phyloP scores from a whole-genome alignment of 352 stramenopile genomes.

The Aphanomyces cochlioides region DNA sequence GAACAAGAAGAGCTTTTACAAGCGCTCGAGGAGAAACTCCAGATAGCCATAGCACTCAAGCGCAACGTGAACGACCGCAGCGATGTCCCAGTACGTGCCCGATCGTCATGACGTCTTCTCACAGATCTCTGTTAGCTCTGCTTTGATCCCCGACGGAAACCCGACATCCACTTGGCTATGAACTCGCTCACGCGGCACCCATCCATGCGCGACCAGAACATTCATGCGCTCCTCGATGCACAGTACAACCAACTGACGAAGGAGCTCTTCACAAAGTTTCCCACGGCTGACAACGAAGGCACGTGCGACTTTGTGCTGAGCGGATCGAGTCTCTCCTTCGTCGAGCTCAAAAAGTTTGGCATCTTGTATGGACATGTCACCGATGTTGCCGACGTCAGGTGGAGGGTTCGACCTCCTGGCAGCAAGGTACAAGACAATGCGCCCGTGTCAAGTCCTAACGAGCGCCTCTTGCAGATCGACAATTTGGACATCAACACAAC shows the following conservation, averaged over 20 bases:
- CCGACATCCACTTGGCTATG: background rate
- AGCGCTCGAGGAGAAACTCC: background rate
- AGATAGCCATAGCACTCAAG: background rate
- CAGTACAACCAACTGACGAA: constrained; percentile 14
- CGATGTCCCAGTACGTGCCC: constrained; percentile 2
- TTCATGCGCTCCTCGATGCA: constrained; percentile 2
- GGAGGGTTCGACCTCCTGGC: background rate
- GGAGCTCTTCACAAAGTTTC: constrained; percentile 1
- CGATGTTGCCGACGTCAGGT: constrained; percentile 18
- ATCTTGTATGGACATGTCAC: constrained; percentile 6
- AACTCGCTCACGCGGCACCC: constrained; percentile 1
- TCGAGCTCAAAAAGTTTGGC: constrained; percentile 13
- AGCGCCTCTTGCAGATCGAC: background rate
- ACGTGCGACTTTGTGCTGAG: background rate
- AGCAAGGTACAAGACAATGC: background rate
- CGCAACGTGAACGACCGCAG: background rate
- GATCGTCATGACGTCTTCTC: background rate
- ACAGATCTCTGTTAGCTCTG: background rate
- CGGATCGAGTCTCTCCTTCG: background rate
- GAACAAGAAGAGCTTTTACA: background rate
- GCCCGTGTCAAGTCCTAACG: too few relatives aligned
- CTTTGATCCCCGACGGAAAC: constrained; percentile 4
- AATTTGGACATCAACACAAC: background rate
- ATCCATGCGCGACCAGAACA: constrained; percentile 5
- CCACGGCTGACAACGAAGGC: constrained; percentile 15